phyloP scores from a whole-genome alignment of 306 rosid genomes.

The Prunus campanulata region DNA sequence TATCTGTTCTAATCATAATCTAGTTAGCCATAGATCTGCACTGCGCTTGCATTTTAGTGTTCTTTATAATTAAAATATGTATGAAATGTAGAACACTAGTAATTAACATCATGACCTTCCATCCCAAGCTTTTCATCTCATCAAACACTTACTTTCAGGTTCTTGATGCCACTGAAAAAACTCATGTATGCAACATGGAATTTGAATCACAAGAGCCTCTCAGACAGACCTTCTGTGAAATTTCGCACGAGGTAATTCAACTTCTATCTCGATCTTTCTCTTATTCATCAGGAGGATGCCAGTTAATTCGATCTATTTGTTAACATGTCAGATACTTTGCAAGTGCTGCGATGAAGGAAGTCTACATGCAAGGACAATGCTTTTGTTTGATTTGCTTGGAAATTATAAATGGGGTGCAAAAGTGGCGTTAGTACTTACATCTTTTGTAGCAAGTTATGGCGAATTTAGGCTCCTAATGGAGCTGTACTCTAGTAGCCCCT shows the following conservation, averaged over 20 bases:
- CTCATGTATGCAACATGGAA: slow-evolving; percentile 29
- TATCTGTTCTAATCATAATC: too few relatives aligned
- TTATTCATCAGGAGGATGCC: background rate
- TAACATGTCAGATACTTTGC: slow-evolving; percentile 44
- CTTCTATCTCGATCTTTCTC: background rate
- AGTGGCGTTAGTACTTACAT: slow-evolving; percentile 55
- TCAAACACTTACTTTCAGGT: slow-evolving; percentile 44
- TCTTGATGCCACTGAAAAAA: slow-evolving; percentile 36
- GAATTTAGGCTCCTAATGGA: slow-evolving; percentile 50
- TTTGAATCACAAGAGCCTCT: slow-evolving; percentile 34
- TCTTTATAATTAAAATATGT: too few relatives aligned
- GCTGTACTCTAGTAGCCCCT: slow-evolving; percentile 25
- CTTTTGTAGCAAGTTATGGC: slow-evolving; percentile 54
- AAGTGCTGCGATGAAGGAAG: slow-evolving; percentile 36
- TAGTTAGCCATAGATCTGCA: too few relatives aligned
- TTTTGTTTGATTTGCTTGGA: slow-evolving; percentile 52
- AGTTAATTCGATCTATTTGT: slow-evolving; percentile 3
- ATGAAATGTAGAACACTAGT: too few relatives aligned
- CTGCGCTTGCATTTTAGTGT: too few relatives aligned
- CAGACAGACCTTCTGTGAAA: slow-evolving; percentile 29
- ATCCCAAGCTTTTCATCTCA: background rate
- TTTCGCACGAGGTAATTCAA: slow-evolving; percentile 39
- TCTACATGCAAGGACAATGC: slow-evolving; percentile 41
- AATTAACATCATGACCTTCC: background rate
- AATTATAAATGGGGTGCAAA: slow-evolving; percentile 59